Percentiles rank a stretch among this genome's conserved stretches.
Evolutionary conservation across 2,329 filamentous ascomycete species (phyloP).

Genomic region (Septoria linicola): DNA sequence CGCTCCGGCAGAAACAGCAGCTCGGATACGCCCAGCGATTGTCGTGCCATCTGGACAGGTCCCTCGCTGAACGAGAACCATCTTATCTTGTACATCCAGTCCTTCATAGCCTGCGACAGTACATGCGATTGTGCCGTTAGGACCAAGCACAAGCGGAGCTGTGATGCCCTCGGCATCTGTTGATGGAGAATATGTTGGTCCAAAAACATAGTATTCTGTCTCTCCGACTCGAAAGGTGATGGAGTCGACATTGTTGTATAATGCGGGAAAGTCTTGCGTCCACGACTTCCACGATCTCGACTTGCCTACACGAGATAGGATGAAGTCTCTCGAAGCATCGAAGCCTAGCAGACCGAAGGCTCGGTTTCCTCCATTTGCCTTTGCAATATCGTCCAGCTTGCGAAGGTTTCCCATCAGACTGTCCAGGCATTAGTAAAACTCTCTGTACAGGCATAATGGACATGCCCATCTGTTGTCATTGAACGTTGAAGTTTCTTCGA

Average conservation of each 20-base stretch:
- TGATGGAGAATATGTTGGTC: constrained; percentile 55
- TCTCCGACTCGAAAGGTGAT: constrained; percentile 39
- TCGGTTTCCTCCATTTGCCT: constrained; percentile 58
- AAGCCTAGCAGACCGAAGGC: constrained; percentile 61
- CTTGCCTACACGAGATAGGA: constrained; percentile 52
- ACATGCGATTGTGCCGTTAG: constrained; percentile 63
- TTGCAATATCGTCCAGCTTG: constrained; percentile 55
- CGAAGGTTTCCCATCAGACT: constrained; percentile 57
- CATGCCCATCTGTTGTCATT: constrained; percentile 17
- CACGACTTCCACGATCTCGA: constrained; percentile 31
- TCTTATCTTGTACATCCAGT: constrained; percentile 57
- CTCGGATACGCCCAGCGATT: constrained; percentile 68
- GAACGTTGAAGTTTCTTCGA: constrained; percentile 19
- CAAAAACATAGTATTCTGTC: constrained; percentile 50
- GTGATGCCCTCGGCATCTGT: constrained; percentile 41
- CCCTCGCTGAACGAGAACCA: constrained; percentile 70
- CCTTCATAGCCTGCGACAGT: constrained; percentile 60
- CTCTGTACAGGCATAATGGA: neutral
- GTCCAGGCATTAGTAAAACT: neutral
- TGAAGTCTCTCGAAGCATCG: constrained; percentile 58
- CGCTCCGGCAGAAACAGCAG: constrained; percentile 68
- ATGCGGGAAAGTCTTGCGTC: constrained; percentile 22
- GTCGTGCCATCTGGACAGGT: constrained; percentile 50
- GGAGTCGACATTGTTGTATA: constrained; percentile 30
- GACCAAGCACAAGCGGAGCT: constrained; percentile 42